phyloP scores from a whole-genome alignment of 1,284 basidiomycete genomes.

The Meripilus lineatus region DNA sequence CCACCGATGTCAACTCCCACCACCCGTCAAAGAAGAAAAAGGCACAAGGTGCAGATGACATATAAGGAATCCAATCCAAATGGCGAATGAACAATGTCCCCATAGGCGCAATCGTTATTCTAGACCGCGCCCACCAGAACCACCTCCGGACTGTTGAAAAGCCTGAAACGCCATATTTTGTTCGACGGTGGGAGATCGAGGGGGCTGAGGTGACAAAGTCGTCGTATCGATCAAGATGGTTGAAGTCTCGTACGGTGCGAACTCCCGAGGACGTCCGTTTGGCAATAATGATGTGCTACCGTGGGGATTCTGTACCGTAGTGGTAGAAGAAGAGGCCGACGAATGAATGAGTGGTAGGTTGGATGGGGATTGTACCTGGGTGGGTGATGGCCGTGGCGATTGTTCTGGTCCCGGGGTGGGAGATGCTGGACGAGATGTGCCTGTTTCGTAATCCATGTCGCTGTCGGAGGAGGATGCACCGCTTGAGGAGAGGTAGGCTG shows the following conservation, averaged over 20 bases:
- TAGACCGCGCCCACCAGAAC: too few species aligned
- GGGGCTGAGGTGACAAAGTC: constrained; percentile 14
- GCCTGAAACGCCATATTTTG: constrained; percentile 79
- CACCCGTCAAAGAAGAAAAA: too few species aligned
- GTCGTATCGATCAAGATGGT: constrained; percentile 39
- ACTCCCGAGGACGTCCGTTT: neutral
- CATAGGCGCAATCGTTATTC: too few species aligned
- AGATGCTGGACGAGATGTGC: constrained; percentile 48
- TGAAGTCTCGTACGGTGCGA: constrained; percentile 35
- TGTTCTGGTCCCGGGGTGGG: too few species aligned
- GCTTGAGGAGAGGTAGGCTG: constrained; percentile 29
- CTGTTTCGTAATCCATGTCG: constrained; percentile 52
- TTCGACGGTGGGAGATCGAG: constrained; percentile 63
- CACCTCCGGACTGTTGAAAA: constrained; percentile 40
- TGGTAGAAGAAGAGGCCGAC: neutral
- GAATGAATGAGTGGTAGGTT: too few species aligned
- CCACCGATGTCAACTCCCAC: too few species aligned
- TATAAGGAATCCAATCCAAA: too few species aligned
- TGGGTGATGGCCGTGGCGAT: too few species aligned
- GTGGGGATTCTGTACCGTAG: neutral
- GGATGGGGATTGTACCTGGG: too few species aligned
- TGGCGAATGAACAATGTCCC: too few species aligned
- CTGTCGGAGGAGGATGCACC: constrained; percentile 45
- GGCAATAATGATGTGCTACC: too few species aligned
- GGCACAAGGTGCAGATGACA: too few species aligned